A percentile compares a stretch with the other conserved stretches of the same genome.
Evolutionary conservation across 805 yeast species (phyloP).

Genomic region (Dipodascus albidus): DNA sequence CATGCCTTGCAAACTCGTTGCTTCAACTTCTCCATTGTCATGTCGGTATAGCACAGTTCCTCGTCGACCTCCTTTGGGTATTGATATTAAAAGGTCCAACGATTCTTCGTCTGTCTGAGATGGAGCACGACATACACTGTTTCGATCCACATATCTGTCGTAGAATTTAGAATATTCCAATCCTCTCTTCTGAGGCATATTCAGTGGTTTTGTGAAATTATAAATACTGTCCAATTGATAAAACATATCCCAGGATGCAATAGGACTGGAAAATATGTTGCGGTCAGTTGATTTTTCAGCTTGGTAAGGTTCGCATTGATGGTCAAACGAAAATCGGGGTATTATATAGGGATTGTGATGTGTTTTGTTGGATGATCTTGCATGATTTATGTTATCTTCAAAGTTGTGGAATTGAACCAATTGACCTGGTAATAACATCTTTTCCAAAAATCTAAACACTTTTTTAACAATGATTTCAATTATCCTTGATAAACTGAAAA

Average conservation of each 20-base stretch:
- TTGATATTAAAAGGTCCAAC: neutral
- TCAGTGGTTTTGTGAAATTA: slow-evolving; percentile 12
- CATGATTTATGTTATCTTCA: neutral
- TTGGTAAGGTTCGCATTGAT: neutral
- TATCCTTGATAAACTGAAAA: neutral
- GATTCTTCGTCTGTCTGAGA: neutral
- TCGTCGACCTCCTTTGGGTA: slow-evolving; percentile 3
- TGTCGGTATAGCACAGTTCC: slow-evolving; percentile 1
- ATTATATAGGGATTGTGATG: neutral
- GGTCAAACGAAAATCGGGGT: slow-evolving; percentile 1
- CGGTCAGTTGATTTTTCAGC: neutral
- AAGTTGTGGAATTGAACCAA: neutral
- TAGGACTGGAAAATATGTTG: slow-evolving; percentile 20
- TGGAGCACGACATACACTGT: slow-evolving; percentile 7
- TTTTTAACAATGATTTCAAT: neutral
- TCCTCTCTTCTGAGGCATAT: slow-evolving; percentile 1
- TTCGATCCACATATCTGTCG: slow-evolving; percentile 7
- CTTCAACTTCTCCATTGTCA: slow-evolving; percentile 1
- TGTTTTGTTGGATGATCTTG: neutral
- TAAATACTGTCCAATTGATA: slow-evolving; percentile 18
- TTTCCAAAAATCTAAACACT: neutral
- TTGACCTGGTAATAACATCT: neutral
- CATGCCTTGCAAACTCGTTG: slow-evolving; percentile 7
- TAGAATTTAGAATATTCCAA: slow-evolving; percentile 10
- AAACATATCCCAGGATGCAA: slow-evolving; percentile 25